Base-by-base conservation (phyloP, 2,329 filamentous ascomycete genomes). In the Fusarium sp. region DNA sequence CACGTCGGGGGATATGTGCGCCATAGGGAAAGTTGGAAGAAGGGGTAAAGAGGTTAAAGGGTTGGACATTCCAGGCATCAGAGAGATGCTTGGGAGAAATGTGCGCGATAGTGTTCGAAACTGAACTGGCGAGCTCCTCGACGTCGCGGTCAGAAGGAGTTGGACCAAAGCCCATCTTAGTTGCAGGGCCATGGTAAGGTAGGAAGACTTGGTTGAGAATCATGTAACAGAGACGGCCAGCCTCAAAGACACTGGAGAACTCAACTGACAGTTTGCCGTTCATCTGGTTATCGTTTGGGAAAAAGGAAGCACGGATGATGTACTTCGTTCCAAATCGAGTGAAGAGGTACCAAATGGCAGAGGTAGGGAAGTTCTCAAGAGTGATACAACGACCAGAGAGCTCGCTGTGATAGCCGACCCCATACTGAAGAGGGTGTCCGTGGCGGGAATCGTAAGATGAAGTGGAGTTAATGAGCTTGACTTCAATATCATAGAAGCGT, bases 271-370 rank as follows among this genome's bases (percentile, higher is more conserved):
- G 47, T 2, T 56, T 18, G 4, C 64, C 70, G 2, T 39, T 17
- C 6, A 34, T n/a, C 6, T 24, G 14, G 9, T 39, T 41, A 2
- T 30, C 15, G 20, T 15, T 28, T 0, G 11, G 32, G 2, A 7
- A 1, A 18, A 68, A 76, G 2, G 15, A 24, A 3, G 55, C 68
- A 1, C 72, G 54, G 3, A 69, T 64, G 3, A 81, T 62, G 8
- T 67, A 42, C 3, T 32, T 13, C 1, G 41, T 17, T 0, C 77
- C 77, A 3, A 79, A 41, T 2, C 24, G n/a, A 17, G 28, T 39
- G 4, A 81, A 15, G 0, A 79, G 60, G 3, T 56, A 41, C 79
- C 79, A 80, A 3, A 81, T 32, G 1, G 68, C 64, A 1, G 14
- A 20, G 3, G 28, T 26, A 0, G 78, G 79, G 8, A 81, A 78